A percentile compares a stretch with the other conserved stretches of the same genome.
These are phyloP conservation scores for Schizothecium vesticola DNA, from an alignment of 495 filamentous ascomycete species.

Conservation along the genomic window DNA sequence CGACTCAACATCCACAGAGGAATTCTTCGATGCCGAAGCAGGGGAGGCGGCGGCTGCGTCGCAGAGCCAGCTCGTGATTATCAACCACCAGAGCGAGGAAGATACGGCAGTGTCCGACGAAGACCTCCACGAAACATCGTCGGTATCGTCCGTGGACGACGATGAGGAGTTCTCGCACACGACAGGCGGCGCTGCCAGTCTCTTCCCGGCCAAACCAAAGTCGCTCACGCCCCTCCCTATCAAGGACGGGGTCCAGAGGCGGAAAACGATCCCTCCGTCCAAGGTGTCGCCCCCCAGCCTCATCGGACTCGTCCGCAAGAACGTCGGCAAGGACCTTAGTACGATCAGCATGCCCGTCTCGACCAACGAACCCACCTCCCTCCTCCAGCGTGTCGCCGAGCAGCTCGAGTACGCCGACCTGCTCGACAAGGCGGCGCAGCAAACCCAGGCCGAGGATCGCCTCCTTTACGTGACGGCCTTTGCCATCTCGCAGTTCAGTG, in stretches of 20 bases:
- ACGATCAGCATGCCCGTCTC: slow-evolving; percentile 97
- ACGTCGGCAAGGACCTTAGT: slow-evolving; percentile 94
- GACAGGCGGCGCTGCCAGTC: slow-evolving; percentile 38
- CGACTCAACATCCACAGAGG: slow-evolving; percentile 68
- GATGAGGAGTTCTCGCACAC: slow-evolving; percentile 36
- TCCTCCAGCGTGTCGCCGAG: slow-evolving; percentile 83
- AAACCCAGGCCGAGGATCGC: slow-evolving; percentile 57
- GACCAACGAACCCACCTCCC: slow-evolving; percentile 85
- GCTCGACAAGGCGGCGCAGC: slow-evolving; percentile 66
- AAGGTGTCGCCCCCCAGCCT: slow-evolving; percentile 79
- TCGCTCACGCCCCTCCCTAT: slow-evolving; percentile 75
- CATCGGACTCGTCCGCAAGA: slow-evolving; percentile 91
- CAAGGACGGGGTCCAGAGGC: slow-evolving; percentile 54
- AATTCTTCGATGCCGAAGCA: slow-evolving; percentile 90
- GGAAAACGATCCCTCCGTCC: slow-evolving; percentile 63
- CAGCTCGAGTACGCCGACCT: slow-evolving; percentile 83
- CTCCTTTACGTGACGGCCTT: slow-evolving; percentile 84
- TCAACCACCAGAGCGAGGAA: slow-evolving; percentile 62
- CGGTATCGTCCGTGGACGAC: slow-evolving; percentile 55
- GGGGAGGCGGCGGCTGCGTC: slow-evolving; percentile 53
- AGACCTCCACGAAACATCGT: slow-evolving; percentile 53
- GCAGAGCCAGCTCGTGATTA: slow-evolving; percentile 58
- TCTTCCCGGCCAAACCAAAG: slow-evolving; percentile 71
- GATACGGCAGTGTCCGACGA: slow-evolving; percentile 49
- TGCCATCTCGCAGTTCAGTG: slow-evolving; percentile 77